Percentiles rank a stretch among this genome's conserved stretches.
phyloP scores from a whole-genome alignment of 768 basidiomycete species.

The Psilocybe azurescens region DNA sequence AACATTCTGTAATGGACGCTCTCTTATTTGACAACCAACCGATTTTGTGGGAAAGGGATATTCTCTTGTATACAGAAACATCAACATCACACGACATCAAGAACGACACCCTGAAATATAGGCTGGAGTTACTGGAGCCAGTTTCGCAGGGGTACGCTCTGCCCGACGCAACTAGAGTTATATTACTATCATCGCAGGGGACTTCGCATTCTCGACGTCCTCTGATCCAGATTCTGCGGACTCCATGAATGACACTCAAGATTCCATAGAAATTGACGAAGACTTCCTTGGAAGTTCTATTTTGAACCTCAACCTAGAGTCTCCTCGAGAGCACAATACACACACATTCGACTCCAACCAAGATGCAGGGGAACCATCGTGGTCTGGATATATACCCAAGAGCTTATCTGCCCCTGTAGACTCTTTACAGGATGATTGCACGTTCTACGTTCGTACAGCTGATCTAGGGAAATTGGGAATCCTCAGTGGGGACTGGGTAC shows the following conservation, averaged over 20 bases:
- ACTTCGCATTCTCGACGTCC: not conserved
- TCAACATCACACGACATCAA: slow-evolving; percentile 15
- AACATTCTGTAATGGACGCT: slow-evolving; percentile 42
- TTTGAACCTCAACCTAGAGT: slow-evolving; percentile 31
- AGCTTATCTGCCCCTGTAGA: slow-evolving; percentile 40
- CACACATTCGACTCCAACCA: slow-evolving; percentile 14
- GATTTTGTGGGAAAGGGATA: slow-evolving; percentile 57
- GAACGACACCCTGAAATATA: slow-evolving; percentile 39
- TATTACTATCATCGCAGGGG: slow-evolving; percentile 45
- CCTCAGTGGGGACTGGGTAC: slow-evolving; percentile 81
- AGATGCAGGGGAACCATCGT: slow-evolving; percentile 17
- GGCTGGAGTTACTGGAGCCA: slow-evolving; percentile 68
- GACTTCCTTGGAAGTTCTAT: slow-evolving; percentile 67
- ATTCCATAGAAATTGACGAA: slow-evolving; percentile 73
- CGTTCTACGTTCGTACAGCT: slow-evolving; percentile 65
- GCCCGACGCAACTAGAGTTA: slow-evolving; percentile 54
- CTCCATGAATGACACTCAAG: slow-evolving; percentile 29
- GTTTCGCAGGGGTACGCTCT: slow-evolving; percentile 71
- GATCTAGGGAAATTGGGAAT: slow-evolving; percentile 71
- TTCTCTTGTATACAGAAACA: slow-evolving; percentile 14
- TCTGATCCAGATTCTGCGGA: not conserved
- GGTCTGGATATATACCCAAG: slow-evolving; percentile 25
- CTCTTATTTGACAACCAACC: slow-evolving; percentile 46
- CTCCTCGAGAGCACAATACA: slow-evolving; percentile 15
- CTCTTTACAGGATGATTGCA: slow-evolving; percentile 49